Percentiles rank a stretch among this genome's conserved stretches.
Evolutionary conservation across 2,329 filamentous ascomycete species (phyloP).

Genomic region (Ceratocystis papillata): DNA sequence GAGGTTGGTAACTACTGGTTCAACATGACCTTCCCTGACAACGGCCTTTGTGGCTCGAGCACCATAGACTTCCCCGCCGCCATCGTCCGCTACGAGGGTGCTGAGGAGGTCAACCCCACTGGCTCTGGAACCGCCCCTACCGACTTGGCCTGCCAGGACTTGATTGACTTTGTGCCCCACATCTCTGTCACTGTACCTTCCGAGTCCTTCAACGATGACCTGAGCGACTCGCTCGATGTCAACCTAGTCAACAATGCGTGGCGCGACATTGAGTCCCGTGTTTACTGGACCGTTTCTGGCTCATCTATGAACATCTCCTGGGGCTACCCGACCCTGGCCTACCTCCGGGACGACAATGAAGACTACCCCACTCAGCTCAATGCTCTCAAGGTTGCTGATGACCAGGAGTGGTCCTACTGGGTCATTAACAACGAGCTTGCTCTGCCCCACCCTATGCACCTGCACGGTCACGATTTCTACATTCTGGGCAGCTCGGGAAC

Average conservation of each 20-base stretch:
- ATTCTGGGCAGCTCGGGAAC: constrained; percentile 31
- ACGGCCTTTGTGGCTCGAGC: constrained; percentile 31
- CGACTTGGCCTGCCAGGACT: constrained; percentile 27
- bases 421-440: constrained; percentile 29
- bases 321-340: constrained; percentile 34
- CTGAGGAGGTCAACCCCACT: constrained; percentile 29
- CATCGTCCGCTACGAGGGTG: constrained; percentile 34
- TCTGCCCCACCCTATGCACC: constrained; percentile 39
- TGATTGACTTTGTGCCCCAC: constrained; percentile 28
- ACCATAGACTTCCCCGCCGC: constrained; percentile 30
- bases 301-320: constrained; percentile 34
- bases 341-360: constrained; percentile 26
- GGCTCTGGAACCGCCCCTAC: constrained; percentile 28
- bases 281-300: constrained; percentile 32
- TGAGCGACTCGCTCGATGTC: constrained; percentile 28
- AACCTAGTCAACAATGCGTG: constrained; percentile 25
- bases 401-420: constrained; percentile 30
- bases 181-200: constrained; percentile 28
- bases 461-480: constrained; percentile 42
- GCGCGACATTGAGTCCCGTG: constrained; percentile 26
- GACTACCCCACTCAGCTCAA: constrained; percentile 26
- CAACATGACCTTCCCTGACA: constrained; percentile 32
- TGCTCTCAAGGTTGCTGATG: constrained; percentile 25
- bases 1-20: constrained; percentile 30
- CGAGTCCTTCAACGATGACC: constrained; percentile 27